phyloP scores from a whole-genome alignment of 2,329 filamentous ascomycete species.

The Blastomyces gilchristii region DNA sequence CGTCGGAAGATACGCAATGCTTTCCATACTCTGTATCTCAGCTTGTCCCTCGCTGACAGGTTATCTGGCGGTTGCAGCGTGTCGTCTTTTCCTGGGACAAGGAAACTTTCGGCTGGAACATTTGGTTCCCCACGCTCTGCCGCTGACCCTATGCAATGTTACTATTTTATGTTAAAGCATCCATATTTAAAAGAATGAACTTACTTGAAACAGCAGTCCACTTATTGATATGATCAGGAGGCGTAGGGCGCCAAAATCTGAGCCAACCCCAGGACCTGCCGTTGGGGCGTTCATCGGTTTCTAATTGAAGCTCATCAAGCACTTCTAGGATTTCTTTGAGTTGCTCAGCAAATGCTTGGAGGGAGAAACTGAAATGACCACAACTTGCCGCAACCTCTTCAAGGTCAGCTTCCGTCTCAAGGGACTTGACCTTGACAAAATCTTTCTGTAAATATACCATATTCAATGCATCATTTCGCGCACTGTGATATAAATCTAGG shows the following conservation, averaged over 20 bases:
- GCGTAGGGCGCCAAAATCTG: slow-evolving; percentile 53
- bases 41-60: slow-evolving; percentile 18
- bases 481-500: slow-evolving; percentile 64
- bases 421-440: slow-evolving; percentile 55
- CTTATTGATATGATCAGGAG: slow-evolving; percentile 3
- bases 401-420: slow-evolving; percentile 79
- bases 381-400: slow-evolving; percentile 98
- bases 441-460: slow-evolving; percentile 73
- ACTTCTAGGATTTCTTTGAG: slow-evolving; percentile 73
- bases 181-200: neutral
- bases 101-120: neutral
- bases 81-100: slow-evolving; percentile 6
- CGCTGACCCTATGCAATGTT: slow-evolving; percentile 15
- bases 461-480: slow-evolving; percentile 64
- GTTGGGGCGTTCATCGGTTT: slow-evolving; percentile 51
- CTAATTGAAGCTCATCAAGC: slow-evolving; percentile 68
- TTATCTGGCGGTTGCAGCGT: slow-evolving; percentile 6
- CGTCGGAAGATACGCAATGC: slow-evolving; percentile 48
- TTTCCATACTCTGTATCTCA: slow-evolving; percentile 45
- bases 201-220: slow-evolving; percentile 1
- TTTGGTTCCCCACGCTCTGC: slow-evolving; percentile 6
- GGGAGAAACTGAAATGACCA: slow-evolving; percentile 87
- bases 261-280: slow-evolving; percentile 76
- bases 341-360: slow-evolving; percentile 84
- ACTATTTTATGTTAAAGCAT: neutral